These are phyloP conservation scores for Mortierella sp. DNA, from an alignment of 371 early-diverging fungal genomes.

Conservation along the genomic window DNA sequence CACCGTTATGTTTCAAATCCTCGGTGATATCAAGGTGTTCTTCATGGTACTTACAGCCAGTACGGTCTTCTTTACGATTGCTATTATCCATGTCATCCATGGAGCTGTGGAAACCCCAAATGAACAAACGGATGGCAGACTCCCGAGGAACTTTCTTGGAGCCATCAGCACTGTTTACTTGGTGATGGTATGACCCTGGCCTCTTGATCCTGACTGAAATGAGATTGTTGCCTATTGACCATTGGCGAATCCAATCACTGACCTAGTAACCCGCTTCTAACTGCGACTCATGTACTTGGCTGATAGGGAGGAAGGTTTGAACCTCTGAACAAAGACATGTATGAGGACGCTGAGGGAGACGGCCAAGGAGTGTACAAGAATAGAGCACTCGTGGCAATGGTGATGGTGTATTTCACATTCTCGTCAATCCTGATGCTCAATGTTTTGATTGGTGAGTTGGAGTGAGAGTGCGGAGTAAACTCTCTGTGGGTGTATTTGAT, in stretches of 20 bases:
- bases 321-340: conserved; percentile 3
- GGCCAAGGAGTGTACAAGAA: too few relatives aligned
- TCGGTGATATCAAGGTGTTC: conserved; percentile 22
- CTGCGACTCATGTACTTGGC: too few relatives aligned
- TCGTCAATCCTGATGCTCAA: conserved; percentile 32
- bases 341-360: too few relatives aligned
- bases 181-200: conserved; percentile 24
- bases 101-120: background rate
- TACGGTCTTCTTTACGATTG: conserved; percentile 17
- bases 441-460: conserved; percentile 25
- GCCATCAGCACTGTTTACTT: conserved; percentile 32
- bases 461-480: background rate
- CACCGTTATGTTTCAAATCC: conserved; percentile 18
- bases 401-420: conserved; percentile 26
- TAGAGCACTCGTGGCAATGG: background rate
- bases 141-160: conserved; percentile 7
- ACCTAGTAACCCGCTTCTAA: too few relatives aligned
- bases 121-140: background rate
- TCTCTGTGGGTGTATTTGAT: background rate
- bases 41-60: conserved; percentile 27
- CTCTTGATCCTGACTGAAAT: too few relatives aligned
- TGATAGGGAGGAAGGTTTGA: conserved; percentile 22
- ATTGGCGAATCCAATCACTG: too few relatives aligned
- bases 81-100: conserved; percentile 23
- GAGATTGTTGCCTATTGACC: too few relatives aligned